These are phyloP conservation scores for Candida orba DNA, from an alignment of 805 yeast genomes.

Conservation along the genomic window DNA sequence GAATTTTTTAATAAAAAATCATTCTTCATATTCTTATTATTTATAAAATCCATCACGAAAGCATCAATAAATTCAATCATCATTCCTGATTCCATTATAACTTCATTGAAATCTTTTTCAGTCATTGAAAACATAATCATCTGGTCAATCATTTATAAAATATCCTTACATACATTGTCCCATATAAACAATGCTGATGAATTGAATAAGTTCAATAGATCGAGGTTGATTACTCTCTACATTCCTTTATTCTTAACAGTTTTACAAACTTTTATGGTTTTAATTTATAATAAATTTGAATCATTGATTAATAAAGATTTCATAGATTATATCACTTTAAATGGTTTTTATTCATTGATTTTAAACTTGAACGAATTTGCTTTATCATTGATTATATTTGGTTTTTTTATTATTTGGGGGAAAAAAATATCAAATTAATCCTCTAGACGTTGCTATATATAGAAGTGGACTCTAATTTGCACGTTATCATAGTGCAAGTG, in stretches of 20 bases:
- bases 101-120: neutral
- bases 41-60: neutral
- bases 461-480: too few species aligned
- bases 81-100: too few species aligned
- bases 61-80: neutral
- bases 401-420: too few species aligned
- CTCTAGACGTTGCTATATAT: too few species aligned
- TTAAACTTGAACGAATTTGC: too few species aligned
- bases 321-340: neutral
- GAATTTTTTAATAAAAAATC: neutral
- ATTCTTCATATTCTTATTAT: neutral
- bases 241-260: neutral
- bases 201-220: neutral
- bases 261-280: neutral
- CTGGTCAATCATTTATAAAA: slow-evolving; percentile 1
- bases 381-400: too few species aligned
- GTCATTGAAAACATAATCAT: neutral
- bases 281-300: neutral
- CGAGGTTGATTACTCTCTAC: neutral
- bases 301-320: neutral
- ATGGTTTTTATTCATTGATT: neutral
- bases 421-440: too few species aligned
- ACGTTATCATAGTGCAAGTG: too few species aligned
- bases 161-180: neutral
- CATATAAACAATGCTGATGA: neutral